Conservation (phyloP, 345 rosid genomes). For the Excoecaria cochinchinensis region DNA sequence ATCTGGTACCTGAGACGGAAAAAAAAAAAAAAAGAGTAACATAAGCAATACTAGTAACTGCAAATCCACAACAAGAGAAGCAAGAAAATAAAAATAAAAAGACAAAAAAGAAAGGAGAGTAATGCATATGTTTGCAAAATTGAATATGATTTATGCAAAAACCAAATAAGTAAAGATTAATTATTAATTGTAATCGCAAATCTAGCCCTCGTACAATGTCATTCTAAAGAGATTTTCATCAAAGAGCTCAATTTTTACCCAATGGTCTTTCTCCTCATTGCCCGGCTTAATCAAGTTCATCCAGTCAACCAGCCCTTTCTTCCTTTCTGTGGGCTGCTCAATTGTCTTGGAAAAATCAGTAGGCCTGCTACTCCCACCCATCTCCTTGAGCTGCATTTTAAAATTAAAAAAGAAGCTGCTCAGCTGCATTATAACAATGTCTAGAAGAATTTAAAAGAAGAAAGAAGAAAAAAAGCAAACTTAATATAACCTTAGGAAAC, state of each 20-base stretch:
- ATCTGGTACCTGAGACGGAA: constrained; percentile 91
- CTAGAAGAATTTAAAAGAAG: not conserved
- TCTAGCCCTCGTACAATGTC: not conserved
- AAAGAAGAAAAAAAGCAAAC: no score
- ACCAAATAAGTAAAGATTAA: not conserved
- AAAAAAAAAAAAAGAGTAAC: not conserved
- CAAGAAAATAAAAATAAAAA: not conserved
- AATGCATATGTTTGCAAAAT: not conserved
- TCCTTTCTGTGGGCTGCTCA: constrained; percentile 73
- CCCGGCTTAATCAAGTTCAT: constrained; percentile 85
- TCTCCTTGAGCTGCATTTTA: constrained; percentile 76
- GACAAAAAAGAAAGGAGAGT: not conserved
- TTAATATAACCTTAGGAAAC: not conserved
- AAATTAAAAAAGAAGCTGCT: not conserved
- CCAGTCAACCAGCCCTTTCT: constrained; percentile 83
- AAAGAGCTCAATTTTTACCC: constrained; percentile 41
- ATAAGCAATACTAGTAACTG: not conserved
- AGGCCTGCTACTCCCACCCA: constrained; percentile 75
- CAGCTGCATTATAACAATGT: not conserved
- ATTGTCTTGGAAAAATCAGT: constrained; percentile 46
- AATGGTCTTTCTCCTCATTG: constrained; percentile 95
- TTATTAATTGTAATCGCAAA: not conserved
- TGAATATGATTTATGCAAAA: not conserved
- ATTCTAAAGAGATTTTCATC: not conserved
- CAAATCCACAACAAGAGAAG: not conserved